Base-by-base conservation (phyloP, 306 rosid genomes). In the Pueraria montana region DNA sequence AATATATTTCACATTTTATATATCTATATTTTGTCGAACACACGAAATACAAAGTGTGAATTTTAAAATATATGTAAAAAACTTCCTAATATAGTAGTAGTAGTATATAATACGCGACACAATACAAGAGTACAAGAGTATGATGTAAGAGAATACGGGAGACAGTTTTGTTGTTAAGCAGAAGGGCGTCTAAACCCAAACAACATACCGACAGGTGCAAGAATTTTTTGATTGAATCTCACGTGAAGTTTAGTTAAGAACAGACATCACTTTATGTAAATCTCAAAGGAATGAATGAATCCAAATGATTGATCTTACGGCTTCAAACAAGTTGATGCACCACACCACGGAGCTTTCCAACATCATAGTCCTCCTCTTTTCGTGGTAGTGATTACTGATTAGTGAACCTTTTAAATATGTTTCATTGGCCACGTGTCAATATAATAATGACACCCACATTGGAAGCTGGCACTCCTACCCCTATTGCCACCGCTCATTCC, bases 141-240 rank as follows among this genome's bases (percentile, higher is more conserved):
- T 38, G 43, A 38, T 6, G 43, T 10, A 43, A 43, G 49, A 2
- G 49, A 67, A 27, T 24, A 18, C 4, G 4, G 0, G 46, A 32
- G 4, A 4, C 3, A 6, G 1, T 26, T 80, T 72, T 71, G 84
- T 59, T 72, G 43, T 12, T 18, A 58, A 4, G 46, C 6, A 1
- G 11, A 70, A 16, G 49, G 56, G 53, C 64, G 79, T 61, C 79
- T 46, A 48, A 61, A 58, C 48, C 80, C 76, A 82, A 74, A 49
- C 67, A 36, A 36, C 55, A 32, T 34, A 48, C 30, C 42, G 58
- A 74, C 67, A 52, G 46, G n/a, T 24, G 12, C 61, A 14, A 82
- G 70, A 65, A 34, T 27, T 24, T 23, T 8, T 38, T 20, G 76
- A 38, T 52, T 52, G 73, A 80, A 30, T 30, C 13, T 20, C 52